Evolutionary conservation across 2,329 filamentous ascomycete genomes (phyloP).

Genomic region (Fusarium mexicanum): DNA sequence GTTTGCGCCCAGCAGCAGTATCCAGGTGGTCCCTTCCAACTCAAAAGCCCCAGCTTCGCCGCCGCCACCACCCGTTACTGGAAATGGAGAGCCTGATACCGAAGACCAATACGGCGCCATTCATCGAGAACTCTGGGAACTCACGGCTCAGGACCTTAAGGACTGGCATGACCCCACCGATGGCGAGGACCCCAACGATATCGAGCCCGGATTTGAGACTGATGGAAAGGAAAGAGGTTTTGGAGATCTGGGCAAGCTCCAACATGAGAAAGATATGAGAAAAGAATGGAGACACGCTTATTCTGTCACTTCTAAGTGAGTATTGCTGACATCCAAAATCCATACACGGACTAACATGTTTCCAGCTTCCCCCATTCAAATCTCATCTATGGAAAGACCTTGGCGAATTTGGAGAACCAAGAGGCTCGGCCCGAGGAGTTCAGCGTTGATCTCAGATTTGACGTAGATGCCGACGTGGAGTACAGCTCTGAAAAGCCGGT

Average conservation of each 20-base stretch:
- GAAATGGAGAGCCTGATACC: conserved; percentile 2
- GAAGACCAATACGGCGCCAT: conserved; percentile 21
- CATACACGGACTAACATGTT: conserved; percentile 44
- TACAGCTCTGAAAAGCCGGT: conserved; percentile 61
- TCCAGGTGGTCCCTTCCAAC: conserved; percentile 48
- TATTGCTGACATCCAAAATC: conserved; percentile 17
- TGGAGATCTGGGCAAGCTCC: conserved; percentile 47
- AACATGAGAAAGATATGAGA: conserved; percentile 56
- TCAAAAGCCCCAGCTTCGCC: conserved; percentile 4
- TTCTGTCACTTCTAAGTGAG: conserved; percentile 54
- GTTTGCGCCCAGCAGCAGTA: conserved; percentile 47
- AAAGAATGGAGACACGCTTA: conserved; percentile 54
- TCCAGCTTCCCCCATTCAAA: conserved; percentile 55
- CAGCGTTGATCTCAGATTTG: conserved; percentile 45
- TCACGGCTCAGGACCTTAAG: conserved; percentile 49
- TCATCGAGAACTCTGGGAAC: conserved; percentile 46
- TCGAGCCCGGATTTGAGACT: conserved; percentile 50
- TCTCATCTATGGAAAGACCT: conserved; percentile 66
- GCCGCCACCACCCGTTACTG: not conserved
- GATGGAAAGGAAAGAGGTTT: conserved; percentile 49
- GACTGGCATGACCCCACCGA: conserved; percentile 51
- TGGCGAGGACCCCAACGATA: conserved; percentile 47
- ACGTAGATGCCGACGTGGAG: conserved; percentile 48
- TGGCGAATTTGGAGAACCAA: conserved; percentile 56
- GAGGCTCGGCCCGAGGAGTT: conserved; percentile 50